Evolutionary conservation across 768 basidiomycete species (phyloP).

Genomic region (Pleurotus cornucopiae): DNA sequence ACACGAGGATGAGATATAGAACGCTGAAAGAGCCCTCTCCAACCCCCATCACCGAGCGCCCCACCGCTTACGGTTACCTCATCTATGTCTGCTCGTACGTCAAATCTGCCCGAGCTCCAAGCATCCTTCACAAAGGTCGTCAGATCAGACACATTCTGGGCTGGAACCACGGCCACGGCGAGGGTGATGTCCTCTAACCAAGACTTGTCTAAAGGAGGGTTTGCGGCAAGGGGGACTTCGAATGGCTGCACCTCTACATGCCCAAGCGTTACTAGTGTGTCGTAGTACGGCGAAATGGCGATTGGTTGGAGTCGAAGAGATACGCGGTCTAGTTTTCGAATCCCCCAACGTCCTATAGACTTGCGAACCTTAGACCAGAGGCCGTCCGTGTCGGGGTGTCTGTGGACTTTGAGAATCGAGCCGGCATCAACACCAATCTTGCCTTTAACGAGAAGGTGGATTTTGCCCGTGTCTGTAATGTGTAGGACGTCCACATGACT

Average conservation of each 20-base stretch:
- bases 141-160: conserved; percentile 44
- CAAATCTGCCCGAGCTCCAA: conserved; percentile 51
- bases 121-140: conserved; percentile 49
- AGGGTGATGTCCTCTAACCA: conserved; percentile 59
- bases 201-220: conserved; percentile 44
- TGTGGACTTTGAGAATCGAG: conserved; percentile 50
- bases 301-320: conserved; percentile 53
- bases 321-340: conserved; percentile 50
- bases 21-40: conserved; percentile 40
- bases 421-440: conserved; percentile 69
- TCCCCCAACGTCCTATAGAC: conserved; percentile 63
- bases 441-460: conserved; percentile 57
- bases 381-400: conserved; percentile 36
- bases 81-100: conserved; percentile 38
- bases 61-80: conserved; percentile 51
- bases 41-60: conserved; percentile 32
- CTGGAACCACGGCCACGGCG: conserved; percentile 48
- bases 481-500: conserved; percentile 60
- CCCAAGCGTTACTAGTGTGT: conserved; percentile 38
- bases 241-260: conserved; percentile 44
- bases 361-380: conserved; percentile 54
- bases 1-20: conserved; percentile 42
- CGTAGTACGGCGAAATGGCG: conserved; percentile 39
- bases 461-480: conserved; percentile 48
- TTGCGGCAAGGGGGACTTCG: conserved; percentile 50